A percentile compares a stretch with the other conserved stretches of the same genome.
Evolutionary conservation across 23 red algal genomes (phyloP).

Genomic region (Agarophyton chilense): DNA sequence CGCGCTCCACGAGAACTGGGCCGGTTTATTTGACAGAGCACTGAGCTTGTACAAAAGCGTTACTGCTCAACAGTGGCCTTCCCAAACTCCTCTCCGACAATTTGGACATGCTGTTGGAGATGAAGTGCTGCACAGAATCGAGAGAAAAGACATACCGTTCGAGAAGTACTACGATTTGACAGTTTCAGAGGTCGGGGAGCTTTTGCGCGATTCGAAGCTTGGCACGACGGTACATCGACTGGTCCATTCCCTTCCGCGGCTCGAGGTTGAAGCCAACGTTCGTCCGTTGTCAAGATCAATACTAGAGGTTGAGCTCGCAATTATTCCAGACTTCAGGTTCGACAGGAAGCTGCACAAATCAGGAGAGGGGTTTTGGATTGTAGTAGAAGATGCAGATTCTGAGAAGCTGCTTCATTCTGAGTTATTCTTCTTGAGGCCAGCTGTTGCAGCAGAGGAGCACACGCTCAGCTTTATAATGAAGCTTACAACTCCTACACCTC

Average conservation of each 20-base stretch:
- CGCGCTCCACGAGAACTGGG: slow-evolving; percentile 62
- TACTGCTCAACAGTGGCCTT: slow-evolving; percentile 70
- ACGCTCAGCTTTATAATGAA: slow-evolving; percentile 40
- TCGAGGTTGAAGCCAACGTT: slow-evolving; percentile 78
- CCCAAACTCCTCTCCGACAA: slow-evolving; percentile 85
- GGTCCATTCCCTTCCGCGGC: slow-evolving; percentile 72
- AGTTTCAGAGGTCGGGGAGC: slow-evolving; percentile 68
- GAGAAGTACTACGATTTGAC: slow-evolving; percentile 80
- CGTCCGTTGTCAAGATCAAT: slow-evolving; percentile 72
- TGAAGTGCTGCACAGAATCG: slow-evolving; percentile 69
- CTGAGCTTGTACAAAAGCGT: slow-evolving; percentile 72
- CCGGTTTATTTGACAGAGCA: slow-evolving; percentile 52
- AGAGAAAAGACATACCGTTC: slow-evolving; percentile 80
- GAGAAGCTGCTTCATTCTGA: slow-evolving; percentile 75
- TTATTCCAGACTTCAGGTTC: slow-evolving; percentile 79
- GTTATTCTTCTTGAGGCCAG: slow-evolving; percentile 62
- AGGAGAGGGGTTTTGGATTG: slow-evolving; percentile 80
- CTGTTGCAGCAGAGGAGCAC: slow-evolving; percentile 49
- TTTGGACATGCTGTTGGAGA: slow-evolving; percentile 44
- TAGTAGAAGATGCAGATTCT: slow-evolving; percentile 75
- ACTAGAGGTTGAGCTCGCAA: slow-evolving; percentile 70
- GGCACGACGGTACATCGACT: slow-evolving; percentile 70
- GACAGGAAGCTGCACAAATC: slow-evolving; percentile 65
- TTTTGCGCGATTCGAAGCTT: slow-evolving; percentile 67
- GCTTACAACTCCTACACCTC: slow-evolving; percentile 50